Evolutionary conservation across 495 filamentous ascomycete genomes (phyloP), one percentile per base, ranked within the genome.

Genomic region (Apodospora peruviana): DNA sequence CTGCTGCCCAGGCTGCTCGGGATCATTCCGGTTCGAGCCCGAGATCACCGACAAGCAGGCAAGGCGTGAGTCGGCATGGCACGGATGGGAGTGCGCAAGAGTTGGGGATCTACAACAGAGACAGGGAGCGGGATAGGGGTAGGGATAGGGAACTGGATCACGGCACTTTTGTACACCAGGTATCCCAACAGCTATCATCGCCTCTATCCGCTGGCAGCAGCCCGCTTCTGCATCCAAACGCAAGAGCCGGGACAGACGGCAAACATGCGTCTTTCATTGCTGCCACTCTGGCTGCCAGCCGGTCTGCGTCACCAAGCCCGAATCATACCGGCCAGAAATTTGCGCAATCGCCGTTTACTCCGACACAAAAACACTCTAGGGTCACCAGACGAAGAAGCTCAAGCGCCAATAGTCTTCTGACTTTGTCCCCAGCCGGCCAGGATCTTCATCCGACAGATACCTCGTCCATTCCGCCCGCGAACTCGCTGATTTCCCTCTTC

Each of bases 401-500:
- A 20, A 52, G 4, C 20, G 32, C 43, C 16, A 21, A 22, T 14
- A 23, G 32, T 19, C 4, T 36, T 10, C 7, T 5, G 25, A 8
- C 14, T 7, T 21, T 62, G 24, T 59, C 57, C 5, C 48, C 57
- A 3, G 43, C 52, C 7, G 63, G 62, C 38, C 42, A 48, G 21
- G 59, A 65, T 12, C 49, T 63, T n/a, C 18, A 23, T 1, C 52
- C 43, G n/a, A 62, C 68, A n/a, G 81, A 85, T 56, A 63, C 71
- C n/a, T 70, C 65, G 0, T 68, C 80, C 3, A 80, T 82, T 18
- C 59, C 67, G 44, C 69, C 79, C 2, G 83, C 82, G 0, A 79
- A 69, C 16, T 71, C 79, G 8, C 65, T 86, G 17, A 77, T 86
- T 41, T 70, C 74, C 14, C 66, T 86, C 52, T 87, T 85, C 53